Base-by-base conservation (phyloP, 2,329 filamentous ascomycete genomes). In the Trichoderma polysporum region DNA sequence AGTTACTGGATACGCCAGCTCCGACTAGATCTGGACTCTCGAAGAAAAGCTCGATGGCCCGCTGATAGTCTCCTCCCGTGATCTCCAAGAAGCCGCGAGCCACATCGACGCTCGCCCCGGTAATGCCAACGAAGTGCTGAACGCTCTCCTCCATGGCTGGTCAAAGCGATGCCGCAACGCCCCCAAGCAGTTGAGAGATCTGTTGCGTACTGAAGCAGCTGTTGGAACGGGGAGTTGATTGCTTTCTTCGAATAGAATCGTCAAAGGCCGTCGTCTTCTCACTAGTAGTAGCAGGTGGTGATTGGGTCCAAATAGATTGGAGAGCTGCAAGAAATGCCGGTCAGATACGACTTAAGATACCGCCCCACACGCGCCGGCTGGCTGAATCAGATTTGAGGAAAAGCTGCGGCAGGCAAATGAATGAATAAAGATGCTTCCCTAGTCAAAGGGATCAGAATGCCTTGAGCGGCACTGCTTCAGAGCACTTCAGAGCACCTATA, bases 41-140 rank as follows among this genome's bases (percentile, higher is more conserved):
- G 78, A 93, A 98, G 81, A 89, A 99, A 13, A 98, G 88, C 74
- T 92, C 88, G 73, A 97, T 90, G 29, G 95, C 95, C 74, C 94
- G 91, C 78, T 93, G 89, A 60, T 94, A 83, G 76, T 97, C 90
- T 74, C 89, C 89, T 72, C 92, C 91, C n/a, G 93, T 90, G 76
- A 99, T 86, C 73, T 91, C 86, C 56, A 98, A 86, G 78, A 96
- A 97, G 72, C 91, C 90, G 69, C 88, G 86, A 33, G 94, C 95
- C 70, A 94, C 88, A 71, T 90, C 84, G 31, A 89, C 85, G 69
- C 85, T 88, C 68, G 91, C 87, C 72, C 89, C 90, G 45, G 95
- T 98, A 77, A 99, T 91, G 79, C 86, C 84, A 74, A 89, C 88
- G 77, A 99, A 97, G 74, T 89, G 88, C 70, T 87, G 86, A 72